Base-by-base conservation (phyloP, 2,329 filamentous ascomycete species). In the Xenosphaeropsis pyriputrescens region DNA sequence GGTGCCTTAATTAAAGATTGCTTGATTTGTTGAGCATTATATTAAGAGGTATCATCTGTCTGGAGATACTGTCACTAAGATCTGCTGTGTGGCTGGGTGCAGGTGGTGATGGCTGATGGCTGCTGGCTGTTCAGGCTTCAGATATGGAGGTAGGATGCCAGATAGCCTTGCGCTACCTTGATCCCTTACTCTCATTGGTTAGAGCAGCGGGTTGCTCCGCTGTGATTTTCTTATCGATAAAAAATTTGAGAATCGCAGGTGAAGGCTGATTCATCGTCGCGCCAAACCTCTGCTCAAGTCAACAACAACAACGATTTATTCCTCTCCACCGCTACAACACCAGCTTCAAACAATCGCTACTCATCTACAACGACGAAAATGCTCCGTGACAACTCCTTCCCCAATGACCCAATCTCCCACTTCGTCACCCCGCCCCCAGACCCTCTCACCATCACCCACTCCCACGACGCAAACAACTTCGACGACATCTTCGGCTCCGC, bases 401-500 rank as follows among this genome's bases (percentile, higher is more conserved):
- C 4, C 7, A 7, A 7, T 18, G 11, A 26, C 17, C 13, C 34
- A 12, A 19, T 33, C 5, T 35, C 38, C 32, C 15, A 30, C 7
- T 52, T 53, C 18, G 47, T 29, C 29, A 8, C 29, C n/a, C 29
- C 29, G 9, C 29, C 29, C n/a, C 29, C 29, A n/a, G n/a, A 8
- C n/a, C 29, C 29, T 8, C n/a, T n/a, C n/a, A n/a, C n/a, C n/a
- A n/a, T n/a, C n/a, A n/a, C n/a, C n/a, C n/a, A n/a, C n/a, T n/a
- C n/a, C n/a, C n/a, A n/a, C n/a, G 9, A 39, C 14, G 31, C 18
- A 29, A 39, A 53, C 35, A 45, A 48, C 29, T 43, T 55, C 11
- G 50, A 55, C 33, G 53, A 56, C 40, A 47, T 56, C 9, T 56
- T 54, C 37, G 53, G 53, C 32, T 56, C 53, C 6, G 50, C 41